phyloP scores from a whole-genome alignment of 768 basidiomycete species.

The Leucosporidium yakuticum region DNA sequence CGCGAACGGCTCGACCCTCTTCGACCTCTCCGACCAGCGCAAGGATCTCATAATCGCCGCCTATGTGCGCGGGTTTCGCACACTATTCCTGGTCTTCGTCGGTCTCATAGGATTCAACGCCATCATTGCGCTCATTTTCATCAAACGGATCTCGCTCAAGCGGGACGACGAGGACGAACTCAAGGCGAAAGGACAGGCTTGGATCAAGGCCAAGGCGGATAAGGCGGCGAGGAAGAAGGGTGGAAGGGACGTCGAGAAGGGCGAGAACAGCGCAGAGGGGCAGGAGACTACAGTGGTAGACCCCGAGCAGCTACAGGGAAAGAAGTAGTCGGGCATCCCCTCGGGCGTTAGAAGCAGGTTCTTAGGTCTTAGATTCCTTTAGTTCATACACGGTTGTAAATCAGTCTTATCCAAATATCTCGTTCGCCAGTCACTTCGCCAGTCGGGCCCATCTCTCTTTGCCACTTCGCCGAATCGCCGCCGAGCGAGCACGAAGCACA shows the following conservation, averaged over 20 bases:
- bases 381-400: too few relatives aligned
- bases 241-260: constrained; percentile 2
- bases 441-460: too few relatives aligned
- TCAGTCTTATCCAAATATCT: too few relatives aligned
- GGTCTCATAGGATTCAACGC: constrained; percentile 52
- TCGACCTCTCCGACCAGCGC: constrained; percentile 46
- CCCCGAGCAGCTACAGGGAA: not conserved
- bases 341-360: too few relatives aligned
- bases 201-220: constrained; percentile 8
- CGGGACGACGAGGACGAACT: constrained; percentile 25
- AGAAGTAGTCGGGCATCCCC: not conserved
- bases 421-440: too few relatives aligned
- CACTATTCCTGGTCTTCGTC: constrained; percentile 60
- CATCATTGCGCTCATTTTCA: constrained; percentile 3
- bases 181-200: constrained; percentile 25
- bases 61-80: constrained; percentile 56
- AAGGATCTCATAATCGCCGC: constrained; percentile 51
- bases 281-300: not conserved
- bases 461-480: too few relatives aligned
- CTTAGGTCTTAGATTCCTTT: too few relatives aligned
- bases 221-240: constrained; percentile 6
- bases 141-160: constrained; percentile 13
- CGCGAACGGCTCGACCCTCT: constrained; percentile 4
- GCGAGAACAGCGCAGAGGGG: not conserved
- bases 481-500: too few relatives aligned